Base-by-base conservation (phyloP, 768 basidiomycete genomes). In the Neoboletus brunneissimus region DNA sequence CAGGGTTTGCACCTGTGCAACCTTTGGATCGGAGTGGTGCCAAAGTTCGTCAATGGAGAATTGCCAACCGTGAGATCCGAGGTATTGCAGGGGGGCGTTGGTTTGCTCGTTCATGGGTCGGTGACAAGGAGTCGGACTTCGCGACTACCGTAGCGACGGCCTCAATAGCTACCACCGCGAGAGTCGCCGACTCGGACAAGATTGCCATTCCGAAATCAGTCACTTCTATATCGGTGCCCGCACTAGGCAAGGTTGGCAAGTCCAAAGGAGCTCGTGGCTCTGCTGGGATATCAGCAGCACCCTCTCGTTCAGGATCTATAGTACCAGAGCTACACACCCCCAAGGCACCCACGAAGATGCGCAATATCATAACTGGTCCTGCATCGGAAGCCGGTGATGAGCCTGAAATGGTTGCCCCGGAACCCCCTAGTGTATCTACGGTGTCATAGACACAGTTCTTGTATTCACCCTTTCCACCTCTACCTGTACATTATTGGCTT, bases 61-160 rank as follows among this genome's bases (percentile, higher is more conserved):
- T 79, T 41, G 89, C 88, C 9, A 80, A 86, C 54, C 82, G 90
- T 41, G 90, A 91, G 72, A 83, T 92, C 50, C 79, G 88, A 37
- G 90, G 90, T 8, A 89, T 92, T 50, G 89, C 86, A 20, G 90
- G 90, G 13, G 90, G 90, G 1, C 82, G 89, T 40, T 92, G 90
- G 90, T 86, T 91, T 61, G 74, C 84, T 7, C 81, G 80, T 32
- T 73, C 87, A n/a, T 92, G 89, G 89, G 87, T 89, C n/a, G 90
- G 89, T 23, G 86, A 85, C 58, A 90, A 88, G 69, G 88, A 90
- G 49, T 89, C 88, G 11, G 81, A 87, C 48, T 84, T 80, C 55
- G 81, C 84, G 8, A 62, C 71, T 25, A 69, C 73, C 27, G 51
- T 71, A 22, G 72, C 73, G 22, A 57, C 69, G 16, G 51, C 64